Conservation (phyloP, 441 rosid genomes). For the Erodium moschatum region DNA sequence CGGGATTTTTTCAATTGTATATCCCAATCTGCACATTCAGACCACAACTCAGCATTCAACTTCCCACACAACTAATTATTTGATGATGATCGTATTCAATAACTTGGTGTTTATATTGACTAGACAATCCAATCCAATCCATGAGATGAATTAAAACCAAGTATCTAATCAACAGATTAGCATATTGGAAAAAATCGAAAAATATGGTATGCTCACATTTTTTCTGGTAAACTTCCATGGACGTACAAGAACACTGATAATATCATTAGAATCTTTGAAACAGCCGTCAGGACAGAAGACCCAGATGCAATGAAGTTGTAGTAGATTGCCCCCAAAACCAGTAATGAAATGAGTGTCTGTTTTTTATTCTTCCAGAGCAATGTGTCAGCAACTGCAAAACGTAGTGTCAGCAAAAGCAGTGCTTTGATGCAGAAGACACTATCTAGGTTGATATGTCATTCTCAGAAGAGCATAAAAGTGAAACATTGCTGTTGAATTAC, state of each 20-base stretch:
- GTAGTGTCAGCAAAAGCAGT: not conserved
- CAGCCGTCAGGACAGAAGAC: constrained; percentile 8
- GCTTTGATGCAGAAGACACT: not conserved
- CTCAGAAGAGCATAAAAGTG: too few relatives aligned
- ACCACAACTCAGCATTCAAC: too few relatives aligned
- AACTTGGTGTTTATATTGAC: not conserved
- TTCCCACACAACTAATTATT: too few relatives aligned
- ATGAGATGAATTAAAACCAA: not conserved
- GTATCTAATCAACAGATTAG: too few relatives aligned
- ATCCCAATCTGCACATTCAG: constrained; percentile 15
- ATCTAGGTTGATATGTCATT: not conserved
- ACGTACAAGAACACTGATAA: constrained; percentile 3
- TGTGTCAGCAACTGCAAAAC: constrained; percentile 17
- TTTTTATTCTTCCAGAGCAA: constrained; percentile 18
- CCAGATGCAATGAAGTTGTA: constrained; percentile 19
- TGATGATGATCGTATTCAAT: not conserved
- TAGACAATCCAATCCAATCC: not conserved
- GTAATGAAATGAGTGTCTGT: not conserved
- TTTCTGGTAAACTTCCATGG: constrained; percentile 17
- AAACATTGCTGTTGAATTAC: too few relatives aligned
- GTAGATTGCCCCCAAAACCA: constrained; percentile 19
- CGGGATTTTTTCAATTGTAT: constrained; percentile 13
- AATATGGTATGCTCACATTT: constrained; percentile 13
- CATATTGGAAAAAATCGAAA: not conserved
- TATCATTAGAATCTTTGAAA: constrained; percentile 14